Percentiles rank a stretch among this genome's conserved stretches.
These are phyloP conservation scores for Fusarium duplospermum DNA, from an alignment of 2,329 filamentous ascomycete genomes.

Conservation along the genomic window DNA sequence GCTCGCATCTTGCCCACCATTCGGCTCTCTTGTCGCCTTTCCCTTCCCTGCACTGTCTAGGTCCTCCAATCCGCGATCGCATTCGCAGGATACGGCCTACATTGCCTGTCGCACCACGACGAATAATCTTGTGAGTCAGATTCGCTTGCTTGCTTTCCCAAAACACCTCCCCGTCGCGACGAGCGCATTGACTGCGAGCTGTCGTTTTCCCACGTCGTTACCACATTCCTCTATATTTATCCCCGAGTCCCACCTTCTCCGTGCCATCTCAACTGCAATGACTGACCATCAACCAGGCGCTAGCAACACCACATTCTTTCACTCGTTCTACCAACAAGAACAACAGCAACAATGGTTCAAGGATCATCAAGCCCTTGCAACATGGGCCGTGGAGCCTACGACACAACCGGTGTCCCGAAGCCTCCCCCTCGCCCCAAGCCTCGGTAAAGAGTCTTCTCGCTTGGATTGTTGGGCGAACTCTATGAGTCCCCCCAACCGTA, in stretches of 20 bases:
- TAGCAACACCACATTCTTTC: constrained; percentile 14
- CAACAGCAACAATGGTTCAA: constrained; percentile 51
- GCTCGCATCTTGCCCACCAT: constrained; percentile 48
- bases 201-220: background rate
- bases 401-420: constrained; percentile 62
- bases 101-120: constrained; percentile 46
- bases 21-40: constrained; percentile 45
- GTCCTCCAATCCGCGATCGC: background rate
- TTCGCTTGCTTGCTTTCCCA: constrained; percentile 41
- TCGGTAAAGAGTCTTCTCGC: constrained; percentile 45
- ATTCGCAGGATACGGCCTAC: background rate
- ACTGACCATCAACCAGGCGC: constrained; percentile 28
- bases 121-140: constrained; percentile 50
- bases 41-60: constrained; percentile 27
- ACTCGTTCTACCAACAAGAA: constrained; percentile 7
- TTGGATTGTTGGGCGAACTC: constrained; percentile 36
- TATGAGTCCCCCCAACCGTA: constrained; percentile 22
- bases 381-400: constrained; percentile 65
- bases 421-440: constrained; percentile 58
- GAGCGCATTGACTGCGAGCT: background rate
- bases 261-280: background rate
- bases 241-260: background rate
- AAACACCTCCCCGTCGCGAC: constrained; percentile 12
- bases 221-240: constrained; percentile 9
- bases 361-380: constrained; percentile 52